Percentiles rank a stretch among this genome's conserved stretches.
Conservation (phyloP, 148 eudicot species). For the Camellia lanceoleosa region DNA sequence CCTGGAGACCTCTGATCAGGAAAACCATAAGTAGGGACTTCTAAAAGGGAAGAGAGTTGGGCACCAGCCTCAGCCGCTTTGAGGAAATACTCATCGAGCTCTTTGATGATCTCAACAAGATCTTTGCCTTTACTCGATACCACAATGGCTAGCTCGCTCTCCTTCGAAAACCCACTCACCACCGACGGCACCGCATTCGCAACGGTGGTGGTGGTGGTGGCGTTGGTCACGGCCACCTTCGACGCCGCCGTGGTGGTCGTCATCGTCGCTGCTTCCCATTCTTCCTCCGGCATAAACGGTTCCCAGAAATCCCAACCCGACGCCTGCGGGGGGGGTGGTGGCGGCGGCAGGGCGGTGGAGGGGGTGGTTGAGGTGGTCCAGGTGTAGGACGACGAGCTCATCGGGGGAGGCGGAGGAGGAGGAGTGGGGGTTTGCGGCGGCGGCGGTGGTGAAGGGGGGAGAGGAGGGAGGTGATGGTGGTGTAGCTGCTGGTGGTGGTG, state of each 20-base stretch:
- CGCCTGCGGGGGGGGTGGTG: slow-evolving; percentile 58
- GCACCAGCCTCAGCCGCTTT: slow-evolving; percentile 79
- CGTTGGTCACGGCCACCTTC: slow-evolving; percentile 27
- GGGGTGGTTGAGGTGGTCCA: slow-evolving; percentile 33
- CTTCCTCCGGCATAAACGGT: slow-evolving; percentile 72
- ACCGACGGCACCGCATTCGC: slow-evolving; percentile 44
- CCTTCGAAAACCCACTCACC: slow-evolving; percentile 47
- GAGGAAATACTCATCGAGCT: slow-evolving; percentile 76
- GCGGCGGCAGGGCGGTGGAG: slow-evolving; percentile 40
- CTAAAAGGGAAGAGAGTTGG: slow-evolving; percentile 52
- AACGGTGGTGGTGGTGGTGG: slow-evolving; percentile 37
- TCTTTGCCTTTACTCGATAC: slow-evolving; percentile 67
- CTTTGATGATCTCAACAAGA: slow-evolving; percentile 78
- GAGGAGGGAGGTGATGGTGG: slow-evolving; percentile 11
- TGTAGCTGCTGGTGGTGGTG: slow-evolving; percentile 40
- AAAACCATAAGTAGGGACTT: slow-evolving; percentile 41
- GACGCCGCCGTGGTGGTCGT: slow-evolving; percentile 16
- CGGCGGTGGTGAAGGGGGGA: slow-evolving; percentile 34
- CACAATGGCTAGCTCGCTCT: slow-evolving; percentile 58
- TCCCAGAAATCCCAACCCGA: slow-evolving; percentile 96
- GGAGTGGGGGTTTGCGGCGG: slow-evolving; percentile 34
- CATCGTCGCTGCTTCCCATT: slow-evolving; percentile 47
- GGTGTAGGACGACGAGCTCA: slow-evolving; percentile 40
- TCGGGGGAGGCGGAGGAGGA: slow-evolving; percentile 57
- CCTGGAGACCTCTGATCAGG: slow-evolving; percentile 36